Percentiles rank a stretch among this genome's conserved stretches.
phyloP scores from a whole-genome alignment of 2,329 filamentous ascomycete genomes.

The Fusarium setosum region DNA sequence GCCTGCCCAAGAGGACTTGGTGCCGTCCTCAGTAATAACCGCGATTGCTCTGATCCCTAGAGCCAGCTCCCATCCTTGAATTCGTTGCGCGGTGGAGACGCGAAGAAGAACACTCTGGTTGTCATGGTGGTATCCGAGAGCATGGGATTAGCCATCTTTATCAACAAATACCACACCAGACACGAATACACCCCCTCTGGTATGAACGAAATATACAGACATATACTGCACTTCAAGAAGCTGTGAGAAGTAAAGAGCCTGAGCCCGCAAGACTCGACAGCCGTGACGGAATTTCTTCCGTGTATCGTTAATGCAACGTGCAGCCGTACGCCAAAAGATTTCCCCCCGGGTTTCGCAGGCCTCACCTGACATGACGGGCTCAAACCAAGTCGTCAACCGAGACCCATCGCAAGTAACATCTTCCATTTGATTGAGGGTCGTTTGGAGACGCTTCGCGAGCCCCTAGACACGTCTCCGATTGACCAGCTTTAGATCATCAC shows the following conservation, averaged over 20 bases:
- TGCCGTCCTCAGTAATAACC: conserved; percentile 1
- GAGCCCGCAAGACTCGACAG: conserved; percentile 5
- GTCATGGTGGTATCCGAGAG: conserved; percentile 22
- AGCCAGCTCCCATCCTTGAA: conserved; percentile 28
- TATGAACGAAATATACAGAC: conserved; percentile 15
- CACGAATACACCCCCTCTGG: background rate
- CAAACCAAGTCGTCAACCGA: conserved; percentile 7
- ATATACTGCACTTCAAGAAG: conserved; percentile 5
- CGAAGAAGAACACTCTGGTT: background rate
- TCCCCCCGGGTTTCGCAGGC: background rate
- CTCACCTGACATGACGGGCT: background rate
- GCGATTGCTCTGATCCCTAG: conserved; percentile 20
- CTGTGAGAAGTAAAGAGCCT: background rate
- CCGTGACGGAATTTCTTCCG: conserved; percentile 1
- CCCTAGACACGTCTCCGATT: conserved; percentile 24
- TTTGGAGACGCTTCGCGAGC: background rate
- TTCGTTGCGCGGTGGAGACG: background rate
- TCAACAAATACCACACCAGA: conserved; percentile 22
- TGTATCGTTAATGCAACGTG: background rate
- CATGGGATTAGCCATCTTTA: background rate
- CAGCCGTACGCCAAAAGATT: conserved; percentile 4
- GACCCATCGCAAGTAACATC: conserved; percentile 3
- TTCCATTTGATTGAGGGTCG: conserved; percentile 9
- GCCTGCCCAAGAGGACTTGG: conserved; percentile 15
- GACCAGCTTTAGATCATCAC: background rate